These are phyloP conservation scores for Chaetoscypha palmicola DNA, from an alignment of 2,329 filamentous ascomycete species.

Conservation along the genomic window DNA sequence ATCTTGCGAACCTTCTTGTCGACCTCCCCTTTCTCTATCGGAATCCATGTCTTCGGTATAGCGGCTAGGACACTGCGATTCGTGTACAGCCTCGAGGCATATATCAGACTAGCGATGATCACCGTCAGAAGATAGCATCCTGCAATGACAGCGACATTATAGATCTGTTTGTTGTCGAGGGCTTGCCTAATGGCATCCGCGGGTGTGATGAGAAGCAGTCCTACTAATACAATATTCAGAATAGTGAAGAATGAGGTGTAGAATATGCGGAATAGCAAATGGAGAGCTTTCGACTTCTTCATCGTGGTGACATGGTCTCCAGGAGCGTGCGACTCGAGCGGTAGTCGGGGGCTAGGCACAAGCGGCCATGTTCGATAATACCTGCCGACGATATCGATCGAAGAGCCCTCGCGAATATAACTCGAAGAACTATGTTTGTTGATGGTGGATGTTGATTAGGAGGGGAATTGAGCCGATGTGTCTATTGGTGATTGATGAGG, in stretches of 20 bases:
- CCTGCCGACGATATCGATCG: too few relatives aligned
- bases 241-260: conserved; percentile 74
- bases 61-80: conserved; percentile 70
- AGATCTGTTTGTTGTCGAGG: conserved; percentile 55
- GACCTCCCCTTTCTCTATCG: conserved; percentile 79
- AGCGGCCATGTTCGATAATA: too few relatives aligned
- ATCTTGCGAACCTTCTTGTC: conserved; percentile 66
- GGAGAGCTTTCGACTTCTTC: conserved; percentile 21
- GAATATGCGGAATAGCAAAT: conserved; percentile 62
- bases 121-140: conserved; percentile 69
- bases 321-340: conserved; percentile 8
- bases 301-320: conserved; percentile 20
- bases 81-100: conserved; percentile 77
- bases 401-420: too few relatives aligned
- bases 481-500: too few relatives aligned
- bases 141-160: conserved; percentile 77
- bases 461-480: too few relatives aligned
- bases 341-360: too few relatives aligned
- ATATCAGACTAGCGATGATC: conserved; percentile 66
- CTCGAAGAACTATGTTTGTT: too few relatives aligned
- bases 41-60: conserved; percentile 83
- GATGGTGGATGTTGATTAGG: too few relatives aligned
- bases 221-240: conserved; percentile 65
- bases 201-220: conserved; percentile 72
- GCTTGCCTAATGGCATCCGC: conserved; percentile 76